A percentile compares a stretch with the other conserved stretches of the same genome.
Evolutionary conservation across 768 basidiomycete genomes (phyloP).

Genomic region (Lanmaoa rubissima): DNA sequence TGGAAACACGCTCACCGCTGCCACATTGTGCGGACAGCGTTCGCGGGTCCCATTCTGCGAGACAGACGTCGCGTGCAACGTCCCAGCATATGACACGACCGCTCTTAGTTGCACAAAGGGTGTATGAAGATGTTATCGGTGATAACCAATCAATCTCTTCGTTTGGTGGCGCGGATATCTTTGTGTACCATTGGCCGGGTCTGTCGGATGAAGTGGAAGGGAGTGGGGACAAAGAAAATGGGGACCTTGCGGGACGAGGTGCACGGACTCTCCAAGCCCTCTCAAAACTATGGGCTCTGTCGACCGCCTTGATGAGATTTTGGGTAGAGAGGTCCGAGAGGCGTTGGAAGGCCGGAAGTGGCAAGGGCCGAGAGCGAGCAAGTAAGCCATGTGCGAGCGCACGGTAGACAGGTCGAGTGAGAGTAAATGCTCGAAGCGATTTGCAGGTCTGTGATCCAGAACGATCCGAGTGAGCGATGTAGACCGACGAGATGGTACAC

Average conservation of each 20-base stretch:
- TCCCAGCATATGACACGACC: slow-evolving; percentile 81
- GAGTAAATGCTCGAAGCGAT: slow-evolving; percentile 57
- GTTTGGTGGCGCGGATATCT: slow-evolving; percentile 61
- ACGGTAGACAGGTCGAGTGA: slow-evolving; percentile 66
- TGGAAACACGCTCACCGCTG: slow-evolving; percentile 1
- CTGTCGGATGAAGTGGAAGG: slow-evolving; percentile 28
- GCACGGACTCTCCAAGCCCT: slow-evolving; percentile 58
- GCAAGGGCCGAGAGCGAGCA: slow-evolving; percentile 63
- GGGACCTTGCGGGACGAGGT: slow-evolving; percentile 46
- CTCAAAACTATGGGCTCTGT: slow-evolving; percentile 62
- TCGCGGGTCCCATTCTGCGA: slow-evolving; percentile 67
- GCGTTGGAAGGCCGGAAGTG: slow-evolving; percentile 67
- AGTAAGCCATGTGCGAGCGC: slow-evolving; percentile 62
- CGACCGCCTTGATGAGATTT: slow-evolving; percentile 60
- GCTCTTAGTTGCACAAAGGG: slow-evolving; percentile 73
- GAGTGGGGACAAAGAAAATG: slow-evolving; percentile 28
- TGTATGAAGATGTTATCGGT: slow-evolving; percentile 73
- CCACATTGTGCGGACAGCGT: slow-evolving; percentile 15
- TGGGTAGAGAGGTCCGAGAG: slow-evolving; percentile 62
- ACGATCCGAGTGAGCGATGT: background rate
- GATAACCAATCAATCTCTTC: slow-evolving; percentile 78
- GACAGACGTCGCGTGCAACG: slow-evolving; percentile 54
- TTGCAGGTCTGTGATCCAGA: slow-evolving; percentile 51
- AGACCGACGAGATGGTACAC: background rate
- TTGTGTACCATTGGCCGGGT: slow-evolving; percentile 55